Evolutionary conservation across 495 filamentous ascomycete genomes (phyloP).

Genomic region (Xylaria telfairii): DNA sequence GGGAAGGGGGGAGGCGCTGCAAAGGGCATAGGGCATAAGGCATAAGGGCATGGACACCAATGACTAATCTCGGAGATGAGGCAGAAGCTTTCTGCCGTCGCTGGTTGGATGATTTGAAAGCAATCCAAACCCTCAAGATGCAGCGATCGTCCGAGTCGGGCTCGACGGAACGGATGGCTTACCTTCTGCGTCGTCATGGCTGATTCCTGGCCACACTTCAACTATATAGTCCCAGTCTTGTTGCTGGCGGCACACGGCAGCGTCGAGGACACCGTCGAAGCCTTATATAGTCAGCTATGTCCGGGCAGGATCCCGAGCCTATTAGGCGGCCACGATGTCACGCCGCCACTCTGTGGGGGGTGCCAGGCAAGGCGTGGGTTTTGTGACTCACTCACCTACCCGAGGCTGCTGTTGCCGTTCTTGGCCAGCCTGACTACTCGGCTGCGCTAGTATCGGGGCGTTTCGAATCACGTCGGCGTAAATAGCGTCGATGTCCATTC

Average conservation of each 20-base stretch:
- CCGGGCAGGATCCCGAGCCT: neutral
- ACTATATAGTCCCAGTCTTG: slow-evolving; percentile 23
- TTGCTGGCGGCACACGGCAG: neutral
- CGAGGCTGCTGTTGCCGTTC: slow-evolving; percentile 16
- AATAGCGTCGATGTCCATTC: neutral
- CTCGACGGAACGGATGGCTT: slow-evolving; percentile 1
- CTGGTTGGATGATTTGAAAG: slow-evolving; percentile 6
- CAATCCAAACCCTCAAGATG: neutral
- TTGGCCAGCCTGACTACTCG: slow-evolving; percentile 9
- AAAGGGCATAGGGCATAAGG: neutral
- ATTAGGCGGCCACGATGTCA: slow-evolving; percentile 21
- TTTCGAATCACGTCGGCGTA: slow-evolving; percentile 4
- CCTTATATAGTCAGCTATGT: slow-evolving; percentile 26
- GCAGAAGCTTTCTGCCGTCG: neutral
- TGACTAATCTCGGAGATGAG: slow-evolving; percentile 2
- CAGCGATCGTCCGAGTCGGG: neutral
- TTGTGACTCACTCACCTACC: slow-evolving; percentile 26
- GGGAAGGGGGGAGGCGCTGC: neutral
- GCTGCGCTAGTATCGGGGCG: neutral
- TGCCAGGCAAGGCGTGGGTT: neutral
- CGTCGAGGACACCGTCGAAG: neutral
- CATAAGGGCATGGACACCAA: neutral
- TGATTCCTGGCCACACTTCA: slow-evolving; percentile 23
- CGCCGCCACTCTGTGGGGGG: slow-evolving; percentile 1
- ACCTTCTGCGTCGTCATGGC: slow-evolving; percentile 13